Evolutionary conservation across 345 rosid species (phyloP).

Genomic region (Populus tremula): DNA sequence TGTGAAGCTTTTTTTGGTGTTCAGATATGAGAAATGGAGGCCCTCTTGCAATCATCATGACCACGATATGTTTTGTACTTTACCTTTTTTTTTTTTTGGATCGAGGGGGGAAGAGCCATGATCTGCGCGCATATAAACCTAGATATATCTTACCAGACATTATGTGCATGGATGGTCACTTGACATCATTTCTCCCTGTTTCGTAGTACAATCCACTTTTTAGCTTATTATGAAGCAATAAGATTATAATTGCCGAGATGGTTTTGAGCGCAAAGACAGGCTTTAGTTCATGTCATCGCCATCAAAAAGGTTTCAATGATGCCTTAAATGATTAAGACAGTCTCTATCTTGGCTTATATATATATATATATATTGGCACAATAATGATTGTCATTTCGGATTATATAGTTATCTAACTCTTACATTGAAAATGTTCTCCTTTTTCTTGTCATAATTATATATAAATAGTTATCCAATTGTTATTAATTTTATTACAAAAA

Average conservation of each 20-base stretch:
- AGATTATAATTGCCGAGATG: constrained; percentile 2
- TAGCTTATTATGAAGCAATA: constrained; percentile 15
- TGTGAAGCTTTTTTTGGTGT: constrained; percentile 22
- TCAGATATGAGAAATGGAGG: background rate
- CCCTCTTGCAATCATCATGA: constrained; percentile 24
- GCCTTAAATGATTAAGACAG: background rate
- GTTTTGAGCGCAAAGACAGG: constrained; percentile 18
- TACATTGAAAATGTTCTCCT: background rate
- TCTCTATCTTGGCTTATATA: background rate
- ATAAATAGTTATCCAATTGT: background rate
- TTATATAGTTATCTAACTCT: background rate
- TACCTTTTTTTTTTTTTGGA: background rate
- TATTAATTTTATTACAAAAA: background rate
- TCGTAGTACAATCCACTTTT: constrained; percentile 18
- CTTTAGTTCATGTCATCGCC: constrained; percentile 20
- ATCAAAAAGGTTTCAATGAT: constrained; percentile 29
- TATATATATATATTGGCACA: background rate
- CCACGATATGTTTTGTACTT: background rate
- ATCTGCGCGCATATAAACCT: background rate
- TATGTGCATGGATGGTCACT: constrained; percentile 2
- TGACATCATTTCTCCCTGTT: background rate
- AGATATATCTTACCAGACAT: background rate
- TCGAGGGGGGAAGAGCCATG: background rate
- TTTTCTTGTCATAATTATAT: background rate
- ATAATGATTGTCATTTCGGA: background rate